Evolutionary conservation across 2,329 filamentous ascomycete species (phyloP).

Genomic region (Venturia oleaginea): DNA sequence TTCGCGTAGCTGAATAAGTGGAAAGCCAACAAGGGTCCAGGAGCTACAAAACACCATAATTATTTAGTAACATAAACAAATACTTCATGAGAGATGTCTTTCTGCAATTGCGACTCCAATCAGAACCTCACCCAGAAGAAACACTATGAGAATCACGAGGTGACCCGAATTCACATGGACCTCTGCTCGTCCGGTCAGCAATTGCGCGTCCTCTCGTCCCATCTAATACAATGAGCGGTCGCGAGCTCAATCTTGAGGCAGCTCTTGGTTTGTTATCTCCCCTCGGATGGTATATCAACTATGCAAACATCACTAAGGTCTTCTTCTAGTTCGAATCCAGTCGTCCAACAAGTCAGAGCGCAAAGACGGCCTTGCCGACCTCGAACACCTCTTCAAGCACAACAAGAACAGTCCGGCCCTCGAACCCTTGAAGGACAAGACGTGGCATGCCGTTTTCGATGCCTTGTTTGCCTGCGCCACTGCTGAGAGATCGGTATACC

Average conservation of each 20-base stretch:
- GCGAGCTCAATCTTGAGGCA: not conserved
- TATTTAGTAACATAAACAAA: not conserved
- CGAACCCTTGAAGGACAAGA: constrained; percentile 53
- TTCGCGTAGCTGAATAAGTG: not conserved
- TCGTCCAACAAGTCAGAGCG: constrained; percentile 39
- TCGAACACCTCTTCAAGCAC: constrained; percentile 43
- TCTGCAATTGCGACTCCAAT: not conserved
- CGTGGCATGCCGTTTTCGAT: constrained; percentile 69
- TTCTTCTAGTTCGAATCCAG: constrained; percentile 24
- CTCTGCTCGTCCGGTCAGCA: not conserved
- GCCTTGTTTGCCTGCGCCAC: constrained; percentile 59
- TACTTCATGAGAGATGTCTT: not conserved
- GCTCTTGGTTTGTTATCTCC: not conserved
- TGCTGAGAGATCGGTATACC: constrained; percentile 57
- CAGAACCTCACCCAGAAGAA: not conserved
- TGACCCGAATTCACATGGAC: not conserved
- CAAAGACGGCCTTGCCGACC: constrained; percentile 40
- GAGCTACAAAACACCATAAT: not conserved
- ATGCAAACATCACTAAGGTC: constrained; percentile 5
- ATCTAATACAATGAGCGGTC: not conserved
- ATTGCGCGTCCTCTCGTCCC: not conserved
- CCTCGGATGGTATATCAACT: too few species aligned
- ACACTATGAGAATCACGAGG: not conserved
- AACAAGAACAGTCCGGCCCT: constrained; percentile 29
- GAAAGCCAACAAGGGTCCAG: not conserved